Conservation (phyloP, 1,284 basidiomycete species). For the Fomitiporia mediterranea region DNA sequence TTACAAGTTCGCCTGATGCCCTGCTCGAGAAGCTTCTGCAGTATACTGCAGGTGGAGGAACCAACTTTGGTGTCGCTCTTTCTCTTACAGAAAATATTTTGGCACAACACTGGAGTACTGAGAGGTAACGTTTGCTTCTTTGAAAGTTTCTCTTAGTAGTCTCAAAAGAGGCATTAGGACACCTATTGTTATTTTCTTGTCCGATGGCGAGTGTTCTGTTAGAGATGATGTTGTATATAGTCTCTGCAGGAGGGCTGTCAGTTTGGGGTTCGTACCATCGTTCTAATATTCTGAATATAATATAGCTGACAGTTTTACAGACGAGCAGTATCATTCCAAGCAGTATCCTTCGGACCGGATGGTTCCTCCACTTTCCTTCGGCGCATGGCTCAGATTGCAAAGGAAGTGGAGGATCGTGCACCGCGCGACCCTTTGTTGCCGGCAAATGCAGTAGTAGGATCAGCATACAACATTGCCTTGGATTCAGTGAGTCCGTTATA, state of each 20-base stretch:
- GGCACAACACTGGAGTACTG: constrained; percentile 48
- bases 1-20: constrained; percentile 42
- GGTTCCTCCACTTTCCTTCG: constrained; percentile 34
- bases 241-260: constrained; percentile 43
- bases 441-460: constrained; percentile 35
- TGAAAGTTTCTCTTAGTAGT: background rate
- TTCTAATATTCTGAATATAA: background rate
- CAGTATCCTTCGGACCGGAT: constrained; percentile 51
- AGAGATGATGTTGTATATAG: constrained; percentile 39
- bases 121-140: constrained; percentile 36
- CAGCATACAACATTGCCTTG: constrained; percentile 48
- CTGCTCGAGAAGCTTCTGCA: constrained; percentile 39
- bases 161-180: constrained; percentile 34
- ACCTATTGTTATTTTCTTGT: constrained; percentile 62
- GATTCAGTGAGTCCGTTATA: constrained; percentile 42
- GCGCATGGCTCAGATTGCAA: constrained; percentile 50
- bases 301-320: constrained; percentile 29
- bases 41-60: constrained; percentile 36
- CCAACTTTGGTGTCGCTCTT: constrained; percentile 46
- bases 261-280: constrained; percentile 39
- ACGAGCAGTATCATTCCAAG: constrained; percentile 54
- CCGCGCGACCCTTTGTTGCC: constrained; percentile 42
- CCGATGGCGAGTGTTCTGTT: constrained; percentile 49
- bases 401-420: constrained; percentile 43
- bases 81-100: constrained; percentile 36